These are phyloP conservation scores for Drechmeria coniospora DNA, from an alignment of 2,329 filamentous ascomycete genomes.

Conservation along the genomic window DNA sequence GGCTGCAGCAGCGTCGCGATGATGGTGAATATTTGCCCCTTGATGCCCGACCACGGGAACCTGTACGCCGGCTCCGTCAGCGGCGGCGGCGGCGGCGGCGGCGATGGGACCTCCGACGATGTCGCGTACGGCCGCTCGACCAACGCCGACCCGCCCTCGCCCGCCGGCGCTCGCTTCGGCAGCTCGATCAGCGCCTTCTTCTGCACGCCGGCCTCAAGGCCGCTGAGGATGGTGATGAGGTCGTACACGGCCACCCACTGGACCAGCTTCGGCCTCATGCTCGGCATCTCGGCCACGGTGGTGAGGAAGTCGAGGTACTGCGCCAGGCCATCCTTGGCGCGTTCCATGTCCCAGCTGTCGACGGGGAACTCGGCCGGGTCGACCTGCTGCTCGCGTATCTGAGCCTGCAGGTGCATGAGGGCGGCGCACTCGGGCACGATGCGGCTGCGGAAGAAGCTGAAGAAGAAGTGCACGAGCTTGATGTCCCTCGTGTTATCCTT, in stretches of 20 bases:
- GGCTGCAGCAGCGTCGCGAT: conserved; percentile 83
- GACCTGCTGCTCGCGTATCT: conserved; percentile 63
- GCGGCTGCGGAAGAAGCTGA: conserved; percentile 79
- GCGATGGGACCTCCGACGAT: conserved; percentile 12
- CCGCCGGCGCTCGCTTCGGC: conserved; percentile 14
- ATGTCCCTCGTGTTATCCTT: conserved; percentile 41
- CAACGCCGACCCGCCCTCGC: conserved; percentile 14
- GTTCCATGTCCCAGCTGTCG: conserved; percentile 94
- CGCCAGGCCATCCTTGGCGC: conserved; percentile 85
- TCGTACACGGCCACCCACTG: conserved; percentile 89
- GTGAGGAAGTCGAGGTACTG: conserved; percentile 92
- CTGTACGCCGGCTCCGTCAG: conserved; percentile 50
- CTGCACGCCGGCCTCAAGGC: conserved; percentile 74
- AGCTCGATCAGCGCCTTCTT: conserved; percentile 54
- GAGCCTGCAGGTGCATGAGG: conserved; percentile 84
- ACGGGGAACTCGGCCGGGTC: conserved; percentile 81
- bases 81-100: conserved; percentile 23
- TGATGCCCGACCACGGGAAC: conserved; percentile 59
- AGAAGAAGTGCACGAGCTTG: conserved; percentile 71
- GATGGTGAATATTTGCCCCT: conserved; percentile 83
- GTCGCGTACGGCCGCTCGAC: conserved; percentile 51
- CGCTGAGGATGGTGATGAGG: conserved; percentile 71
- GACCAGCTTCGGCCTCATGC: conserved; percentile 71
- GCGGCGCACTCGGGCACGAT: conserved; percentile 90
- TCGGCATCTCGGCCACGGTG: conserved; percentile 70